Conservation (phyloP, 306 rosid genomes). For the Dalbergia oliveri region DNA sequence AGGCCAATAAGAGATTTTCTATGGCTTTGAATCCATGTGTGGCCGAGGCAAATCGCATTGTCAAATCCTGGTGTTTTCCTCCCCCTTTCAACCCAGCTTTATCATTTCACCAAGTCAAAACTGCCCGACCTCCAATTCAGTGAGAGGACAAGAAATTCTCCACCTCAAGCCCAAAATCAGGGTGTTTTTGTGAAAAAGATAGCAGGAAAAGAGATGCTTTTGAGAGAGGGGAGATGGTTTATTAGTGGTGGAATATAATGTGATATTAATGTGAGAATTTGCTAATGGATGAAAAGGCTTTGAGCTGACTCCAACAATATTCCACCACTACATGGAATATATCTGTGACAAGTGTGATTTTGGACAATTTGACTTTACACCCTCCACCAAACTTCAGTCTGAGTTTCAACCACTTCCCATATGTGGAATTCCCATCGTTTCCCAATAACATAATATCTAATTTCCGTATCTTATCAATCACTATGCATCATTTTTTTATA, state of each 20-base stretch:
- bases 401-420: conserved; percentile 61
- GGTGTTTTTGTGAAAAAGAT: conserved; percentile 32
- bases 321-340: conserved; percentile 47
- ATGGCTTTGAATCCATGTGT: conserved; percentile 51
- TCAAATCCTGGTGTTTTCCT: conserved; percentile 36
- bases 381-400: conserved; percentile 55
- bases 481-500: conserved; percentile 14
- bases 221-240: conserved; percentile 15
- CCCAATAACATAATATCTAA: conserved; percentile 59
- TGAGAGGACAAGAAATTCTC: conserved; percentile 39
- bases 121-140: conserved; percentile 49
- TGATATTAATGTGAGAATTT: conserved; percentile 47
- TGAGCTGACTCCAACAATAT: conserved; percentile 72
- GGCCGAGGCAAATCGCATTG: conserved; percentile 44
- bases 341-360: conserved; percentile 42
- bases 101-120: conserved; percentile 61
- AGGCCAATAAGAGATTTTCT: conserved; percentile 40
- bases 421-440: conserved; percentile 57
- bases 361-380: conserved; percentile 54
- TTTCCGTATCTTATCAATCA: conserved; percentile 40
- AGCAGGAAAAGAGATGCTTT: not conserved
- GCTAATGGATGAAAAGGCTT: conserved; percentile 53
- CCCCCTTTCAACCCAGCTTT: conserved; percentile 39
- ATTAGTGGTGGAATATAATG: conserved; percentile 47
- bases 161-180: conserved; percentile 45